phyloP scores from a whole-genome alignment of 371 early-diverging fungal species.

The Mucor indicus region DNA sequence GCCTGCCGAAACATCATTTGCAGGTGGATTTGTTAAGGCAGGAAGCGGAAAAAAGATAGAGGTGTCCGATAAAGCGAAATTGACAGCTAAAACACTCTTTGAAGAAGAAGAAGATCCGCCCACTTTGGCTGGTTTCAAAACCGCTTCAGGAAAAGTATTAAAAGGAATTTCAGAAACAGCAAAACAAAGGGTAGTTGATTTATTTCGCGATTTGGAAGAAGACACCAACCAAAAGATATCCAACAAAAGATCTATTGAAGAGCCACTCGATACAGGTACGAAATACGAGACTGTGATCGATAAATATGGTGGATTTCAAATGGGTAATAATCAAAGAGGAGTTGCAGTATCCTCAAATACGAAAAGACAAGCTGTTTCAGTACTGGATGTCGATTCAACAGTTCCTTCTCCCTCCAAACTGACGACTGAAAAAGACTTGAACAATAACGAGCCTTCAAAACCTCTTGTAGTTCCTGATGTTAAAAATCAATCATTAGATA shows the following conservation, averaged over 20 bases:
- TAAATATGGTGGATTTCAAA: slow-evolving; percentile 27
- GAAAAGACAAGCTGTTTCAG: slow-evolving; percentile 21
- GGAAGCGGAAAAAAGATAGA: too few relatives aligned
- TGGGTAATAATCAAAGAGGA: slow-evolving; percentile 5
- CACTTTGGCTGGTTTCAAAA: neutral
- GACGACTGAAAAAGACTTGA: too few relatives aligned
- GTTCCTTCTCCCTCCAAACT: neutral
- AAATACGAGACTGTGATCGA: slow-evolving; percentile 20
- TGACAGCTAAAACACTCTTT: too few relatives aligned
- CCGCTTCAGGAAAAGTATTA: slow-evolving; percentile 7
- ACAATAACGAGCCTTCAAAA: too few relatives aligned
- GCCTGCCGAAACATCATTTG: too few relatives aligned
- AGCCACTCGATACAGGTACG: slow-evolving; percentile 1
- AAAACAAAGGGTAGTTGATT: neutral
- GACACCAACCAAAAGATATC: neutral
- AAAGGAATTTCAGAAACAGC: neutral
- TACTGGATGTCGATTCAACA: slow-evolving; percentile 12
- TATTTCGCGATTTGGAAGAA: neutral
- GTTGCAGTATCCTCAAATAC: slow-evolving; percentile 20
- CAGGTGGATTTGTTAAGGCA: too few relatives aligned
- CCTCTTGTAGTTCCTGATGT: too few relatives aligned
- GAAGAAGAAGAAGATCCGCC: neutral
- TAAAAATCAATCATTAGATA: neutral
- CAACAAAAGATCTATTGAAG: neutral
- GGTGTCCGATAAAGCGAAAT: too few relatives aligned